phyloP scores from a whole-genome alignment of 129 eudicot genomes.

The Arctium lappa region DNA sequence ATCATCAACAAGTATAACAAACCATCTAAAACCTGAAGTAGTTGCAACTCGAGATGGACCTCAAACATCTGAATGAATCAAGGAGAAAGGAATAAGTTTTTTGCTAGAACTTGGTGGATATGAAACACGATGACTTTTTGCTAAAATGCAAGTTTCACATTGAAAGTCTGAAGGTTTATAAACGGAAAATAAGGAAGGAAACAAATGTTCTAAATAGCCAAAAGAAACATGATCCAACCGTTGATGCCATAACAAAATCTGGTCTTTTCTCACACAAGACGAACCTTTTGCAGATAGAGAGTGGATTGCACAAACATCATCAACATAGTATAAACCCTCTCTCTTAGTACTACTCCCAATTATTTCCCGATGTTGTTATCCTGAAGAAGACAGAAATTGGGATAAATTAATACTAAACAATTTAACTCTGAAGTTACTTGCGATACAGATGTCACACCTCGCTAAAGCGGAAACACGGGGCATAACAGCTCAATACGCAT shows the following conservation, averaged over 20 bases:
- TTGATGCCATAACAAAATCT: conserved; percentile 15
- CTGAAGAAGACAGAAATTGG: neutral
- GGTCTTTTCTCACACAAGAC: neutral
- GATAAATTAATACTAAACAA: neutral
- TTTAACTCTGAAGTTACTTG: neutral
- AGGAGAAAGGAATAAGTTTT: neutral
- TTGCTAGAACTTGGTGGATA: neutral
- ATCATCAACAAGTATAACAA: conserved; percentile 11
- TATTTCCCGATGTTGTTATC: neutral
- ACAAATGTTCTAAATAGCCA: conserved; percentile 1
- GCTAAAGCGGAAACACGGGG: too few species aligned
- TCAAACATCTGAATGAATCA: conserved; percentile 19
- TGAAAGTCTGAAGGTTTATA: neutral
- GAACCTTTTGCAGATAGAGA: neutral
- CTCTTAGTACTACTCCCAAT: neutral
- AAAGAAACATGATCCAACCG: conserved; percentile 14
- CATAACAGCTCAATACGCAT: too few species aligned
- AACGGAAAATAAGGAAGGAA: neutral
- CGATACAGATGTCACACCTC: neutral
- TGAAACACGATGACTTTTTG: conserved; percentile 9
- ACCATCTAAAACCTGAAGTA: neutral
- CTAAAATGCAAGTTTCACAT: conserved; percentile 6
- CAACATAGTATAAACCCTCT: too few species aligned
- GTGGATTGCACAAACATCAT: too few species aligned
- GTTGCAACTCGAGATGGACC: neutral